A percentile compares a stretch with the other conserved stretches of the same genome.
phyloP scores from a whole-genome alignment of 352 stramenopile genomes.

The Saprolegnia parasitica region DNA sequence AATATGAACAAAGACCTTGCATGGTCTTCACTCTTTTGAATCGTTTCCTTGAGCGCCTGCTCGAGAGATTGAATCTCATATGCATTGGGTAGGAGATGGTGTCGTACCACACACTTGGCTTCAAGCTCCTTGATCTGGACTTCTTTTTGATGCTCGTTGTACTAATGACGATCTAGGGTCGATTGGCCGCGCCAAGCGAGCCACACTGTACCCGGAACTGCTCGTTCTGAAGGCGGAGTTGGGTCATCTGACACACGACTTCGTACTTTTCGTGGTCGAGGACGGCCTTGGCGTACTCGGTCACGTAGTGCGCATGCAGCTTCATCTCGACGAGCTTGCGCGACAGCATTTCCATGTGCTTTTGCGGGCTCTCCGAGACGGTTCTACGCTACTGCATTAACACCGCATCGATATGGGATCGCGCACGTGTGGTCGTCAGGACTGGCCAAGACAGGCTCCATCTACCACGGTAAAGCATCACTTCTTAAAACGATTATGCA shows the following conservation, averaged over 20 bases:
- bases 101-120: slow-evolving; percentile 34
- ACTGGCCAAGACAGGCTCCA: no score
- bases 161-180: neutral
- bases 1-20: slow-evolving; percentile 45
- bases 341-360: slow-evolving; percentile 50
- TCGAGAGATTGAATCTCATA: slow-evolving; percentile 39
- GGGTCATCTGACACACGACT: slow-evolving; percentile 61
- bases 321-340: slow-evolving; percentile 75
- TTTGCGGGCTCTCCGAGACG: neutral
- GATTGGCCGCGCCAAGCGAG: neutral
- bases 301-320: slow-evolving; percentile 65
- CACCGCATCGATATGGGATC: neutral
- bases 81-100: slow-evolving; percentile 19
- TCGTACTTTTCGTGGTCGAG: slow-evolving; percentile 56
- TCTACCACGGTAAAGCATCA: neutral
- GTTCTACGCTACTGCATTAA: neutral
- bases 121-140: slow-evolving; percentile 37
- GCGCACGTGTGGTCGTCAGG: no score
- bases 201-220: slow-evolving; percentile 41
- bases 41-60: slow-evolving; percentile 58
- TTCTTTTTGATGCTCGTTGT: slow-evolving; percentile 18
- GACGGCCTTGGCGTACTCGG: slow-evolving; percentile 53
- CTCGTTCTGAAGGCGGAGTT: slow-evolving; percentile 64
- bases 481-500: neutral
- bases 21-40: slow-evolving; percentile 68